Base-by-base conservation (phyloP, 345 rosid genomes). In the Cardiospermum halicacabum region DNA sequence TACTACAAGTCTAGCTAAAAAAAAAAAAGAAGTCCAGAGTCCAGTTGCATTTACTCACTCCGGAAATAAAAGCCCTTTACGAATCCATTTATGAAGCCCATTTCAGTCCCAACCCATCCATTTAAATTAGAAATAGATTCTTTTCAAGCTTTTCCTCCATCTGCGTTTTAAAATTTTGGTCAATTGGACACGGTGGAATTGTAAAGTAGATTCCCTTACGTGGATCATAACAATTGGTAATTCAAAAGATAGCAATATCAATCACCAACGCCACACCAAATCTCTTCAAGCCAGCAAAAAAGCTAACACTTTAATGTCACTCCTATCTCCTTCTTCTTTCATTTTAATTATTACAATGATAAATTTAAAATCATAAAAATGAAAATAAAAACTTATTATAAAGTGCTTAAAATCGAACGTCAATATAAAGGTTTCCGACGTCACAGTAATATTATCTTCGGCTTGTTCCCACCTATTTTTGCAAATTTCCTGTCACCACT, bases 151-250 rank as follows among this genome's bases (percentile, higher is more conserved):
- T n/a, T 47, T 9, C 22, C 49, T 6, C n/a, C 15, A 8, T 22
- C 1, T 57, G 36, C n/a, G n/a, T n/a, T n/a, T n/a, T n/a, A n/a
- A n/a, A n/a, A 21, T 1, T 21, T 11, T 36, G 24, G 16, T 28
- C 4, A 28, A 54, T 18, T 8, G 25, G 19, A 31, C 40, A 58
- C 53, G 19, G 3, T 1, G 13, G 34, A 16, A 34, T 36, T 59
- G 3, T 13, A 72, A 66, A 54, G 57, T 2, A 36, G 70, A 61
- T 60, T 72, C 60, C 63, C 53, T 7, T 28, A 4, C 53, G 62
- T 66, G 70, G 26, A 49, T 31, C 19, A 22, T 4, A 9, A n/a
- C 53, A 30, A n/a, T 45, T 64, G 70, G 64, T 6, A 13, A 26
- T 16, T 3, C 39, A 37, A 39, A 64, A 64, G 19, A 25, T 36